Percentiles rank a stretch among this genome's conserved stretches.
These are phyloP conservation scores for Wickerhamiella hasegawae DNA, from an alignment of 805 yeast species.

Conservation along the genomic window DNA sequence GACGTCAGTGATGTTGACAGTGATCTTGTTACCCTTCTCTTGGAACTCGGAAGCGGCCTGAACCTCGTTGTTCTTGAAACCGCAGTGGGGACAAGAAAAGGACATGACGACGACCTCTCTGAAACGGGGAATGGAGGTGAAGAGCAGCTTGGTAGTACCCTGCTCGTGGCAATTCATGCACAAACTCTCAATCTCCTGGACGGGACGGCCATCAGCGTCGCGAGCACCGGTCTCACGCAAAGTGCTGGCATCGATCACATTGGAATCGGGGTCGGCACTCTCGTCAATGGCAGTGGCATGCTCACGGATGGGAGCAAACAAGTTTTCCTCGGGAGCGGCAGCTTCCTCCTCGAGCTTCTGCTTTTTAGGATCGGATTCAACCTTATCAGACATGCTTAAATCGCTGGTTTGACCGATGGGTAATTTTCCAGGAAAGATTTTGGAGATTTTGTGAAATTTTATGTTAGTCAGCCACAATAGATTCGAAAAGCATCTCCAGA, in stretches of 20 bases:
- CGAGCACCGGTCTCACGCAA: conserved; percentile 56
- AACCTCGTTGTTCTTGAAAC: conserved; percentile 75
- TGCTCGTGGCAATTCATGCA: conserved; percentile 90
- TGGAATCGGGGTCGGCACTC: conserved; percentile 14
- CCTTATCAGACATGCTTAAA: background rate
- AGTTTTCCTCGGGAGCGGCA: conserved; percentile 4
- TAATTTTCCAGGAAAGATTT: no score
- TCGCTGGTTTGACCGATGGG: background rate
- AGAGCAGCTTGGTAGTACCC: conserved; percentile 68
- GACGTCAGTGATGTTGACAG: conserved; percentile 46
- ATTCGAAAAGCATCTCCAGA: no score
- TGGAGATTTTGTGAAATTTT: no score
- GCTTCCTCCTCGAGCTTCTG: background rate
- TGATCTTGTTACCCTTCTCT: conserved; percentile 68
- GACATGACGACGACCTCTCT: conserved; percentile 87
- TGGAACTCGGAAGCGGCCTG: conserved; percentile 93
- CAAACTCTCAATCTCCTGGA: conserved; percentile 84
- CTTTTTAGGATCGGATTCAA: conserved; percentile 3
- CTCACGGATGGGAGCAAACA: conserved; percentile 12
- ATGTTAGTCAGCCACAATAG: no score
- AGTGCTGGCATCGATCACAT: conserved; percentile 34
- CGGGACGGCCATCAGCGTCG: conserved; percentile 83
- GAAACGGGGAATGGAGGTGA: conserved; percentile 84
- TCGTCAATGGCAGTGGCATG: conserved; percentile 1
- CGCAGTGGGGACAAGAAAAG: conserved; percentile 91